A percentile compares a stretch with the other conserved stretches of the same genome.
Conservation (phyloP, 208 protist genomes). For the Leishmania aethiopica region DNA sequence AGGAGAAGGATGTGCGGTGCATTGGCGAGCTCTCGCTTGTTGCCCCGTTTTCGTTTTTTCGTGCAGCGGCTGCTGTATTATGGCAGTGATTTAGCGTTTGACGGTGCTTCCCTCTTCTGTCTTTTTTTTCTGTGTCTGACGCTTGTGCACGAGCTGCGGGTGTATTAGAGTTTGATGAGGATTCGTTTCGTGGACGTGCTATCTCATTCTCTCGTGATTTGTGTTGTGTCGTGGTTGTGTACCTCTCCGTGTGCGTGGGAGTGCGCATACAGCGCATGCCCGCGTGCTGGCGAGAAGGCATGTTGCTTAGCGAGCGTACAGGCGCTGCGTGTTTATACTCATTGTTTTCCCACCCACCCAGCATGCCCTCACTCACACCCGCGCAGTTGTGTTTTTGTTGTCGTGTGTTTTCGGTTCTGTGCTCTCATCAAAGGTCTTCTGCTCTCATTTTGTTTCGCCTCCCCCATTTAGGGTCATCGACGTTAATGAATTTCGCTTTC, state of each 20-base stretch:
- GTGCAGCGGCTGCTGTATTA: neutral
- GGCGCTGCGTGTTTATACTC: neutral
- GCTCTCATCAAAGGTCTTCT: neutral
- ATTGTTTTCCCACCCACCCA: neutral
- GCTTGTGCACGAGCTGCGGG: neutral
- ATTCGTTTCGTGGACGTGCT: too few species aligned
- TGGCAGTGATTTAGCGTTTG: neutral
- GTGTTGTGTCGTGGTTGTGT: neutral
- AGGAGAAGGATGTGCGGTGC: too few species aligned
- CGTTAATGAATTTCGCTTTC: slow-evolving; percentile 4
- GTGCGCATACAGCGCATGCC: neutral
- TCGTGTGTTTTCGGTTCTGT: neutral
- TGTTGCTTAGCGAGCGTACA: neutral
- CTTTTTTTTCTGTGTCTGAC: neutral
- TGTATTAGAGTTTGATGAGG: too few species aligned
- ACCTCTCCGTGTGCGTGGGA: neutral
- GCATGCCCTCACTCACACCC: neutral
- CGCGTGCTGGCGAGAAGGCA: neutral
- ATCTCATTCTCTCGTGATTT: neutral
- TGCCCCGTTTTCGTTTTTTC: neutral
- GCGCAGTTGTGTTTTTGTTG: neutral
- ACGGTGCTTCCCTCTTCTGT: neutral
- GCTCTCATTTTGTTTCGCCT: slow-evolving; percentile 7
- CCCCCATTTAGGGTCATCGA: neutral
- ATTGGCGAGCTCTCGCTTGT: too few species aligned